Base-by-base conservation (phyloP, 164 flowering plant species). In the grape (Vitis vinifera) region DNA sequence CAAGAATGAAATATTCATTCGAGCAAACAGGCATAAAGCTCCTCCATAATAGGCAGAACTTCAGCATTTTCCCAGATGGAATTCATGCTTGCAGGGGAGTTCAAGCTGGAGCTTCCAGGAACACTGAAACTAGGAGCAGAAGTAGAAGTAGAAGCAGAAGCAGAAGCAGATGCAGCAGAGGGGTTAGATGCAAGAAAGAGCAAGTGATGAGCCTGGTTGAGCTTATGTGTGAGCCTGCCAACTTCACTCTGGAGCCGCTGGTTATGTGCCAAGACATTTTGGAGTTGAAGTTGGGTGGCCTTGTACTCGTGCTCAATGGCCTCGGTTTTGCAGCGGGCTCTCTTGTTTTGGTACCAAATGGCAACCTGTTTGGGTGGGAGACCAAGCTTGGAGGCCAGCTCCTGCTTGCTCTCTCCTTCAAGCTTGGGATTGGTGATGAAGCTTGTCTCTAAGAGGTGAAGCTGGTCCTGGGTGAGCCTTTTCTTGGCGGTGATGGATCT, bases 341-440 rank as follows among this genome's bases (percentile, higher is more conserved):
- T 66, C 59, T 77, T 81, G 72, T 84, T 84, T 48, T 81, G 87
- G 59, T 77, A 81, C 87, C 87, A 84, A 14, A 84, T 70, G 0
- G 87, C 80, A 3, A 84, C 71, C 60, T 78, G 80, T 57, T 80
- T 73, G 3, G 87, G 79, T 6, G 73, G 75, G 63, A 81, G 55
- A 17, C 81, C 76, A 10, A 83, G 80, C 9, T 76, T 60, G 10
- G 55, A 66, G 2, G 83, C 82, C 1, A 81, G 81, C 61, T 79
- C 75, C 51, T 64, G 37, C 62, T 79, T 84, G 8, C 66, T 62
- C 15, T 83, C 81, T 5, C 68, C 76, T 16, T 78, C 77, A 15
- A 83, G 86, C 66, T 74, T 83, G 67, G 56, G 76, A 53, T 78
- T 73, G 68, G 73, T 51, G 71, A 11, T 71, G 78, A 80, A 83